Conservation (phyloP, 192 early-diverging fungal species). For the Dissophora globulifera region DNA sequence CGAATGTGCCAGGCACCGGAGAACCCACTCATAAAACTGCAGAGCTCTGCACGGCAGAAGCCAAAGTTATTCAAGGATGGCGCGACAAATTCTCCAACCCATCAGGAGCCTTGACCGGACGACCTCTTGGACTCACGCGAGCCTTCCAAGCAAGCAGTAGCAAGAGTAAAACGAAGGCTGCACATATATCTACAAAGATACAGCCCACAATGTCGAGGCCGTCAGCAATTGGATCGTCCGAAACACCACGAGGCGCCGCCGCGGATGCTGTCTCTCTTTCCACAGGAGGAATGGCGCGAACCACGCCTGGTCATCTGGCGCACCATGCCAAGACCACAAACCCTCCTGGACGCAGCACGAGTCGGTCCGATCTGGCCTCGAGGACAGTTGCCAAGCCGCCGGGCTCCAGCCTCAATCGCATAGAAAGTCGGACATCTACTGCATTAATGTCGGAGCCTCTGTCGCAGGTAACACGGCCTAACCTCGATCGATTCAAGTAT, state of each 20-base stretch:
- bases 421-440: background rate
- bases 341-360: background rate
- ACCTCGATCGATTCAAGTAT: constrained; percentile 32
- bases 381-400: background rate
- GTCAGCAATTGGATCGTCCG: no score
- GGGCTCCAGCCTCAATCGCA: background rate
- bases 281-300: background rate
- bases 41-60: constrained; percentile 7
- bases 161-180: background rate
- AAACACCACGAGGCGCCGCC: no score
- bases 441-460: background rate
- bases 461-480: constrained; percentile 11
- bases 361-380: background rate
- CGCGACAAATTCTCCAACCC: constrained; percentile 39
- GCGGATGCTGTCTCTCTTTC: no score
- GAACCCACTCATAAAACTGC: background rate
- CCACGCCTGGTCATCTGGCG: background rate
- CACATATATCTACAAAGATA: background rate
- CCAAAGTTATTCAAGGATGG: constrained; percentile 44
- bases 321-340: constrained; percentile 4
- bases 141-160: constrained; percentile 7
- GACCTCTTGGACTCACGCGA: constrained; percentile 18
- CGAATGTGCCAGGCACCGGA: background rate
- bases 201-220: no score
- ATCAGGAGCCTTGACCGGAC: background rate